These are phyloP conservation scores for Craterostigma plantagineum DNA, from an alignment of 257 asterid genomes.

Conservation along the genomic window DNA sequence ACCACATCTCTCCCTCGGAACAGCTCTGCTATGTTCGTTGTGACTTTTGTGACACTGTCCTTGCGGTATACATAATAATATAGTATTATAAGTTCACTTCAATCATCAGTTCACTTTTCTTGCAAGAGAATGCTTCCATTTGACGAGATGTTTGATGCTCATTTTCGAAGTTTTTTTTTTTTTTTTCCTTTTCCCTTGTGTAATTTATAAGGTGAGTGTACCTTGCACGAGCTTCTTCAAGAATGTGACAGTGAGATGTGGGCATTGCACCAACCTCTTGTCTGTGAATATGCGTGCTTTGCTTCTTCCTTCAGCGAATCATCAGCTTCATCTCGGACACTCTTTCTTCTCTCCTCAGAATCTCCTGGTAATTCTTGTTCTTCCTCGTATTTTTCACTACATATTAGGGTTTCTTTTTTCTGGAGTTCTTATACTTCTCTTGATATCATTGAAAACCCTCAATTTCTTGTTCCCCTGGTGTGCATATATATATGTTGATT, in stretches of 20 bases:
- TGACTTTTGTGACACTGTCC: conserved; percentile 82
- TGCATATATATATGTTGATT: not conserved
- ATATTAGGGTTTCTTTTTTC: not conserved
- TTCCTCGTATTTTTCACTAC: not conserved
- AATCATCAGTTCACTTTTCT: too few relatives aligned
- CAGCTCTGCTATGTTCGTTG: conserved; percentile 95
- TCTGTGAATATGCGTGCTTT: conserved; percentile 77
- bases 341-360: conserved; percentile 80
- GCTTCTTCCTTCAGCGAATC: conserved; percentile 61
- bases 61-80: conserved; percentile 45
- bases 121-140: too few relatives aligned
- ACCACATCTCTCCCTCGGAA: conserved; percentile 51
- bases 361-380: conserved; percentile 37
- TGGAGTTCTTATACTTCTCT: not conserved
- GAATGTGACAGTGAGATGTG: conserved; percentile 86
- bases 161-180: too few relatives aligned
- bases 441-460: not conserved
- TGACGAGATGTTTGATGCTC: too few relatives aligned
- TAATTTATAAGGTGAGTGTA: conserved; percentile 51
- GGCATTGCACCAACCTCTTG: conserved; percentile 89
- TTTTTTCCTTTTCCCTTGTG: not conserved
- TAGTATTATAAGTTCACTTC: not conserved
- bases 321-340: conserved; percentile 80
- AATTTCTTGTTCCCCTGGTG: not conserved
- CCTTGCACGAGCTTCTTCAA: conserved; percentile 90